These are phyloP conservation scores for Thalassiosira exigua DNA, from an alignment of 352 stramenopile genomes.

Conservation along the genomic window DNA sequence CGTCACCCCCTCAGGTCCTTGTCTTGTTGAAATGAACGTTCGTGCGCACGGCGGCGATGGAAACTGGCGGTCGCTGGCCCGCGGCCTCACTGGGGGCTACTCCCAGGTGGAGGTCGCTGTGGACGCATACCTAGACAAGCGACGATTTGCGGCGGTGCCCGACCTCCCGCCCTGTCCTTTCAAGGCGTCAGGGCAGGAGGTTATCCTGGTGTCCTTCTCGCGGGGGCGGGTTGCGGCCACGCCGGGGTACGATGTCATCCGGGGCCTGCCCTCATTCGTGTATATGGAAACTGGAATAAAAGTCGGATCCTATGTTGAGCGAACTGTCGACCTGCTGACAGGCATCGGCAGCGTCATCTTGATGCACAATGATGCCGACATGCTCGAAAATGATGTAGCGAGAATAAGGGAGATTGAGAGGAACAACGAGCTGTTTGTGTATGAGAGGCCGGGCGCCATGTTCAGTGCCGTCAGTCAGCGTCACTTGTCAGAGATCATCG, in stretches of 20 bases:
- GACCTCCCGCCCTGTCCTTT: constrained; percentile 27
- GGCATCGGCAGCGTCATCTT: constrained; percentile 49
- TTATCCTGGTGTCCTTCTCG: constrained; percentile 46
- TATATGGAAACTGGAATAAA: constrained; percentile 46
- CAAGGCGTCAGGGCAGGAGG: constrained; percentile 43
- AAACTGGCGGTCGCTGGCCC: constrained; percentile 89
- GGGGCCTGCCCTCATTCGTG: constrained; percentile 42
- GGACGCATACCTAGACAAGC: constrained; percentile 82
- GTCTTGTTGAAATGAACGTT: constrained; percentile 92
- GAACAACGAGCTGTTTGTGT: constrained; percentile 45
- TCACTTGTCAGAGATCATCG: constrained; percentile 15
- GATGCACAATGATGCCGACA: constrained; percentile 37
- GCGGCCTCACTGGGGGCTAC: constrained; percentile 68
- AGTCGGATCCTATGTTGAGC: constrained; percentile 34
- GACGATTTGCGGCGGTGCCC: constrained; percentile 85
- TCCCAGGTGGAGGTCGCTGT: constrained; percentile 90
- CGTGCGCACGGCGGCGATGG: constrained; percentile 92
- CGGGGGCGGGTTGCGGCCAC: constrained; percentile 40
- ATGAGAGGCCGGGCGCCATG: constrained; percentile 23
- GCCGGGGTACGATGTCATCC: constrained; percentile 48
- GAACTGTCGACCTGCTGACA: constrained; percentile 53
- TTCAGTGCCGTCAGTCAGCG: constrained; percentile 16
- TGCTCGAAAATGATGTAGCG: constrained; percentile 40
- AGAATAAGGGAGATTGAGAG: constrained; percentile 47
- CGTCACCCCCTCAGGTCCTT: constrained; percentile 76